Percentiles rank a stretch among this genome's conserved stretches.
Evolutionary conservation across 139 green algal species (phyloP).

Genomic region (Picochlorum sp.): DNA sequence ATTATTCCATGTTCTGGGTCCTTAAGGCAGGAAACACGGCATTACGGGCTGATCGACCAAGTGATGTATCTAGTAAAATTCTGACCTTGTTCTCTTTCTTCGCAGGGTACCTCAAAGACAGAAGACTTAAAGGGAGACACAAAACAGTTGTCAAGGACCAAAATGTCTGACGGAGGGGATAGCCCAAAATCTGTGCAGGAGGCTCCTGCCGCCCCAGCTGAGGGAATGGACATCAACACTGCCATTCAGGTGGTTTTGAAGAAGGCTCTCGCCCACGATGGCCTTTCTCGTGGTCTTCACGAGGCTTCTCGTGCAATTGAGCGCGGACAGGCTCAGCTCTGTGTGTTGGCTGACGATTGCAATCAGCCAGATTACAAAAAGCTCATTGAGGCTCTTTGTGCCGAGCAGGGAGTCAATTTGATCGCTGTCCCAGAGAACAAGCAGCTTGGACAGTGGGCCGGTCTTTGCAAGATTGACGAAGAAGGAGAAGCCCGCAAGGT

Average conservation of each 20-base stretch:
- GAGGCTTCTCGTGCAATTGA: conserved; percentile 77
- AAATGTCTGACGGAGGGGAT: conserved; percentile 47
- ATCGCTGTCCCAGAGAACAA: conserved; percentile 85
- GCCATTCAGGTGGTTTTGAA: conserved; percentile 93
- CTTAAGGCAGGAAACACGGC: too few relatives aligned
- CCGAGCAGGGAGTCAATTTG: conserved; percentile 90
- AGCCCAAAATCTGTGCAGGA: conserved; percentile 25
- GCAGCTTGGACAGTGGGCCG: conserved; percentile 86
- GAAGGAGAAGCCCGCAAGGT: conserved; percentile 96
- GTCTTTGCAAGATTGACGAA: conserved; percentile 96
- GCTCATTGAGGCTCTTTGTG: conserved; percentile 97
- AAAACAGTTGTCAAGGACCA: conserved; percentile 34
- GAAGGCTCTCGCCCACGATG: conserved; percentile 95
- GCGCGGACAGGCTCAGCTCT: conserved; percentile 80
- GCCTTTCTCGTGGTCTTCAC: conserved; percentile 87
- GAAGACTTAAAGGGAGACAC: conserved; percentile 37
- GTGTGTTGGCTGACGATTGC: conserved; percentile 96
- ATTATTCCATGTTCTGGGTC: too few relatives aligned
- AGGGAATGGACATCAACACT: conserved; percentile 96
- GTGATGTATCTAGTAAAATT: too few relatives aligned
- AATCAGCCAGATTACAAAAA: conserved; percentile 99
- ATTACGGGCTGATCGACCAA: too few relatives aligned
- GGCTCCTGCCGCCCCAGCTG: conserved; percentile 61
- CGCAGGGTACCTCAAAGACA: conserved; percentile 33
- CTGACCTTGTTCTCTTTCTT: neutral